A percentile compares a stretch with the other conserved stretches of the same genome.
Conservation (phyloP, 176 grass and related monocot species). For the Aegilops tauschii region DNA sequence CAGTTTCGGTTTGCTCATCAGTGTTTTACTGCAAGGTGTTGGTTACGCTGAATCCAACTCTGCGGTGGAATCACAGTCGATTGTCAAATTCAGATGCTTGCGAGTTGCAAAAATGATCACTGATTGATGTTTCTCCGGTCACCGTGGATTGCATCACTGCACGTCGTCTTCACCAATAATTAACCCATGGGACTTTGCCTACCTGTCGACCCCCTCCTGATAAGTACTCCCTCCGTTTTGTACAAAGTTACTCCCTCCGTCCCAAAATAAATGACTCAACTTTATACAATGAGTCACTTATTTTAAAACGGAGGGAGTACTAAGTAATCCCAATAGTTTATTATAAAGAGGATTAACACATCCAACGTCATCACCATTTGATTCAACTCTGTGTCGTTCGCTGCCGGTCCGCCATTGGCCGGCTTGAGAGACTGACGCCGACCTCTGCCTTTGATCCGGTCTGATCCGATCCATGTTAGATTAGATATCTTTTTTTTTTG, state of each 20-base stretch:
- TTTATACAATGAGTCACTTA: no score
- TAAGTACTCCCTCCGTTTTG: no score
- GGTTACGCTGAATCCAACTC: neutral
- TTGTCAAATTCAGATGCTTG: neutral
- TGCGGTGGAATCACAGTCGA: no score
- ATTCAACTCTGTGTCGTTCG: neutral
- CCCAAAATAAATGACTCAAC: no score
- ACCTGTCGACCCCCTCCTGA: neutral
- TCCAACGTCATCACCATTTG: neutral
- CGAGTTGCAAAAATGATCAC: neutral
- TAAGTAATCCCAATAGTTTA: neutral
- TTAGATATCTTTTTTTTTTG: neutral
- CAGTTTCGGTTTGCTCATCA: neutral
- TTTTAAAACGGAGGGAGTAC: no score
- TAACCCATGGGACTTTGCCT: neutral
- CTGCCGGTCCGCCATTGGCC: neutral
- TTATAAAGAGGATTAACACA: neutral
- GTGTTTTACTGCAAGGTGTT: neutral
- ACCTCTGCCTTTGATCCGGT: neutral
- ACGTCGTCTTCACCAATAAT: neutral
- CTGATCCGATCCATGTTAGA: neutral
- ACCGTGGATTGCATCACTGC: neutral
- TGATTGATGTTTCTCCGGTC: neutral
- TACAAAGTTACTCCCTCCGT: no score
- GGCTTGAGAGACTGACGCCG: neutral